These are phyloP conservation scores for Pseudogymnoascus sp. DNA, from an alignment of 2,329 filamentous ascomycete genomes.

Conservation along the genomic window DNA sequence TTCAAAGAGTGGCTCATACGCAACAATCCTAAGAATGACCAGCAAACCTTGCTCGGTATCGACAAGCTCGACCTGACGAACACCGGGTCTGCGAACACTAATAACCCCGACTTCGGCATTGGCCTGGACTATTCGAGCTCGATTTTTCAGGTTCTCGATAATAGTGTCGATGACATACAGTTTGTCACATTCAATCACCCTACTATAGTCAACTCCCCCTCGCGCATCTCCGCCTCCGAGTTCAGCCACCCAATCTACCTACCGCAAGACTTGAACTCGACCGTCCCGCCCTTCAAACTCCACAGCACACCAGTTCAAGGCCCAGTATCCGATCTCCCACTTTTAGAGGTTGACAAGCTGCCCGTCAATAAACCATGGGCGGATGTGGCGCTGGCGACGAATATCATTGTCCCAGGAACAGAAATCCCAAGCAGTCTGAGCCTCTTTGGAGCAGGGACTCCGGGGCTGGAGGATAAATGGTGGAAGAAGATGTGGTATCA, in stretches of 20 bases:
- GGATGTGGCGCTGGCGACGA: conserved; percentile 13
- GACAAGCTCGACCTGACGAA: conserved; percentile 19
- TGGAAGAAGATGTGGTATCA: conserved; percentile 45
- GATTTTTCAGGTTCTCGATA: conserved; percentile 20
- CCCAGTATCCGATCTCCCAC: conserved; percentile 1
- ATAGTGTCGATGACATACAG: conserved; percentile 16
- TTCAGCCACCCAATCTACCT: conserved; percentile 15
- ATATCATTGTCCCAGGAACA: conserved; percentile 10
- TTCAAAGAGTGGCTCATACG: conserved; percentile 32
- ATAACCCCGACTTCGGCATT: conserved; percentile 17
- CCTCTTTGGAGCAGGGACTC: background rate
- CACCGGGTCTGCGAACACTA: background rate
- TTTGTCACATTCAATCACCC: conserved; percentile 18
- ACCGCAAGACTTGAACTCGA: conserved; percentile 15
- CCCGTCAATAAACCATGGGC: conserved; percentile 11
- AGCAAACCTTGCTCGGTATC: conserved; percentile 19
- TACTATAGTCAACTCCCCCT: conserved; percentile 12
- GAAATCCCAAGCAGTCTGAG: conserved; percentile 11
- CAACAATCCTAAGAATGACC: background rate
- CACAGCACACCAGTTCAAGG: background rate
- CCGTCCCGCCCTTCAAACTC: conserved; percentile 13
- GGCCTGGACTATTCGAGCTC: conserved; percentile 19
- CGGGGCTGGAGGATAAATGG: conserved; percentile 22
- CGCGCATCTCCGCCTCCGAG: conserved; percentile 3
- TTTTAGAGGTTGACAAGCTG: conserved; percentile 14